phyloP scores from a whole-genome alignment of 2,329 filamentous ascomycete genomes.

The Tolypocladium inflatum region DNA sequence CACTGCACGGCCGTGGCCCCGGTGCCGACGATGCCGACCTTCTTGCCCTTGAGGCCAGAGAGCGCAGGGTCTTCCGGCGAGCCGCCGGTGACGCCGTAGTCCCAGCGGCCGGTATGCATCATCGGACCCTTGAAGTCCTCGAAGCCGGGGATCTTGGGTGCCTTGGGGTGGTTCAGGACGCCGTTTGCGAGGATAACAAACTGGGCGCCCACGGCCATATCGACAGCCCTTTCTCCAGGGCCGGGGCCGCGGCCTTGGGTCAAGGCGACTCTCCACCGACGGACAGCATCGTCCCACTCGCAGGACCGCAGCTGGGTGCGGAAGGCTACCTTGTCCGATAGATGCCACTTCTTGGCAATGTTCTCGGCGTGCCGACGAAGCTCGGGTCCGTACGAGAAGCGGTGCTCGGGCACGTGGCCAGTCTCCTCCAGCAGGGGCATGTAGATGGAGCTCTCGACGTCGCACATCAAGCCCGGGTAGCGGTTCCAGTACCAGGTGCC shows the following conservation, averaged over 20 bases:
- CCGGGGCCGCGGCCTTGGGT: constrained; percentile 17
- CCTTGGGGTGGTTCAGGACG: constrained; percentile 28
- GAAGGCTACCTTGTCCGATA: constrained; percentile 29
- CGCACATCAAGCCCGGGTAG: constrained; percentile 42
- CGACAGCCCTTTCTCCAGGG: constrained; percentile 5
- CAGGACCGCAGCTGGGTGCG: constrained; percentile 28
- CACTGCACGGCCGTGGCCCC: constrained; percentile 38
- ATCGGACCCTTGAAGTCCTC: constrained; percentile 30
- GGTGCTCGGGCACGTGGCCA: constrained; percentile 45
- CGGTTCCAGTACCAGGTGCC: constrained; percentile 45
- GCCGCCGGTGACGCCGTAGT: constrained; percentile 33
- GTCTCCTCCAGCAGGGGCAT: constrained; percentile 51
- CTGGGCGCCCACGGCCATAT: constrained; percentile 24
- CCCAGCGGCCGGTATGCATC: constrained; percentile 38
- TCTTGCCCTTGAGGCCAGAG: constrained; percentile 34
- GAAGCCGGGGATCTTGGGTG: constrained; percentile 31
- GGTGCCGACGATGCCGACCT: constrained; percentile 40
- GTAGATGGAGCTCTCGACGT: constrained; percentile 52
- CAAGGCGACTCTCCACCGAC: constrained; percentile 12
- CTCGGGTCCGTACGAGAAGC: constrained; percentile 34
- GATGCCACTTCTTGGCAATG: constrained; percentile 30
- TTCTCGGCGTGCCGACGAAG: constrained; percentile 30
- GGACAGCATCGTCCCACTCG: constrained; percentile 34
- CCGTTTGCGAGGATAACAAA: constrained; percentile 30
- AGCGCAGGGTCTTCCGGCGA: constrained; percentile 26